Evolutionary conservation across 148 eudicot genomes (phyloP).

Genomic region (Rhododendron williamsianum): DNA sequence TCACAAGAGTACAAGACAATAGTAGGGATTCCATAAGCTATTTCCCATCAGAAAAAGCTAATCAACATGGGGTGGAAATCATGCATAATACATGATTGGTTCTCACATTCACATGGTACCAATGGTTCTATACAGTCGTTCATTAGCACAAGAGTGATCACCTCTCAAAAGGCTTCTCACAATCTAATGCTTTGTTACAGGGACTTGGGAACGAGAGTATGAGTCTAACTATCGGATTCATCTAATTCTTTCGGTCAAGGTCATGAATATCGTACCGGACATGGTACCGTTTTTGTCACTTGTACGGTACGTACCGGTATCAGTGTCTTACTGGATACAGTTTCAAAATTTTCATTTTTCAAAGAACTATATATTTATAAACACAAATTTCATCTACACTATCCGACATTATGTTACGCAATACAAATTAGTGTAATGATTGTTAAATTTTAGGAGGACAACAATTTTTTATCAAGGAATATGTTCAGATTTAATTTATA

Average conservation of each 20-base stretch:
- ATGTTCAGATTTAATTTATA: no score
- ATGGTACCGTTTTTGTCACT: no score
- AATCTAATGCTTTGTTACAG: not conserved
- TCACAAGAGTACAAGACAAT: not conserved
- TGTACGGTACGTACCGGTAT: no score
- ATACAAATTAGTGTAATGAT: no score
- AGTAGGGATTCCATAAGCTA: not conserved
- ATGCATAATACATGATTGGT: not conserved
- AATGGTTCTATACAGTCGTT: not conserved
- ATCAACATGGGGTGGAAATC: not conserved
- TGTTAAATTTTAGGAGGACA: no score
- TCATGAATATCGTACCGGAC: no score
- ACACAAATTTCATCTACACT: no score
- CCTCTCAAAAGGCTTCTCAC: not conserved
- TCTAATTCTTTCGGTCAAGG: not conserved
- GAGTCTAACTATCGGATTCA: not conserved
- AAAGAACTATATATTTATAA: no score
- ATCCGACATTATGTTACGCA: no score
- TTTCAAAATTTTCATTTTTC: no score
- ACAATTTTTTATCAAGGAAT: no score
- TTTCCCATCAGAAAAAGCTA: not conserved
- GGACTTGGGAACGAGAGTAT: not conserved
- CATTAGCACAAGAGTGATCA: not conserved
- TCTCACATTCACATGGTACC: not conserved
- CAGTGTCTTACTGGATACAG: no score